phyloP scores from a whole-genome alignment of 257 asterid genomes.

The Scutellaria barbata region DNA sequence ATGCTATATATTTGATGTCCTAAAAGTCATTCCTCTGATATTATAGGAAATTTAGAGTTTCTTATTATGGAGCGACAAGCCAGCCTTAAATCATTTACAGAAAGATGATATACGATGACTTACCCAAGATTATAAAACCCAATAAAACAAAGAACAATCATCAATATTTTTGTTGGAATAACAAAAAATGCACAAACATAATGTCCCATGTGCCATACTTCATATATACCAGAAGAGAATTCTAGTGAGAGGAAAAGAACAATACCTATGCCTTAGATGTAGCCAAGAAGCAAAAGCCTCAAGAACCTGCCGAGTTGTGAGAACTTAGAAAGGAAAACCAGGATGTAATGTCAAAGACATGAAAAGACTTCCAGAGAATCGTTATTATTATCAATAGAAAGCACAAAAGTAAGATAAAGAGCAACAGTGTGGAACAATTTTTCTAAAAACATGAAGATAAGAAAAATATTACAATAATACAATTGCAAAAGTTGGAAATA shows the following conservation, averaged over 20 bases:
- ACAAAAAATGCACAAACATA: conserved; percentile 22
- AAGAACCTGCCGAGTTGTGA: conserved; percentile 69
- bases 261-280: conserved; percentile 91
- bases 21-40: conserved; percentile 16
- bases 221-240: conserved; percentile 28
- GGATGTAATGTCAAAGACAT: conserved; percentile 28
- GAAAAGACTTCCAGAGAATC: conserved; percentile 23
- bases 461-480: conserved; percentile 21
- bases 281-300: conserved; percentile 99
- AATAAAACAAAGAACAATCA: background rate
- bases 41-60: conserved; percentile 22
- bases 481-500: conserved; percentile 34
- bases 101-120: conserved; percentile 12
- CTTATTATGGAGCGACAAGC: conserved; percentile 26
- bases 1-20: conserved; percentile 25
- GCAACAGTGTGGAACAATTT: background rate
- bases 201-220: conserved; percentile 2
- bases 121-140: conserved; percentile 19
- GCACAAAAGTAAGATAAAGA: conserved; percentile 16
- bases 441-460: background rate
- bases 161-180: conserved; percentile 16
- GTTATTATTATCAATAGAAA: conserved; percentile 1
- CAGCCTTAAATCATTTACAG: conserved; percentile 10
- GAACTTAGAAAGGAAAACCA: conserved; percentile 36
- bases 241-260: conserved; percentile 7